phyloP scores from a whole-genome alignment of 2,329 filamentous ascomycete genomes.

The Aureobasidium mangrovei region DNA sequence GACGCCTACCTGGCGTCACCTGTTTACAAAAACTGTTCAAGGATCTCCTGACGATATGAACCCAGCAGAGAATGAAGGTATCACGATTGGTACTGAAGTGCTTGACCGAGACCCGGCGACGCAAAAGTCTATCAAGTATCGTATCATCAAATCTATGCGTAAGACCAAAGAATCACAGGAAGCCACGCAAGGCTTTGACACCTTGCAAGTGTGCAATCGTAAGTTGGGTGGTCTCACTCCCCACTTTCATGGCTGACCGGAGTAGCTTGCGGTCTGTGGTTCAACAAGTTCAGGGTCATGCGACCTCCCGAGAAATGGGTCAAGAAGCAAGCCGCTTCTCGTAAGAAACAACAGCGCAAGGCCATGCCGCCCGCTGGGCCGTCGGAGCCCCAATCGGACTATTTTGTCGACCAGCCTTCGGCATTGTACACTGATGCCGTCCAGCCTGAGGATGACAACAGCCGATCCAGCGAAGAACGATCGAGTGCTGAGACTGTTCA shows the following conservation, averaged over 20 bases:
- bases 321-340: conserved; percentile 22
- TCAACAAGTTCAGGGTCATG: conserved; percentile 78
- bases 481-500: background rate
- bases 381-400: conserved; percentile 15
- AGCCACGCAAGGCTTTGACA: conserved; percentile 45
- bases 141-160: conserved; percentile 73
- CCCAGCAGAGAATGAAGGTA: conserved; percentile 62
- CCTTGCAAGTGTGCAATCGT: conserved; percentile 81
- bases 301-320: conserved; percentile 73
- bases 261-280: conserved; percentile 81
- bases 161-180: conserved; percentile 27
- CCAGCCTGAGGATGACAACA: conserved; percentile 13
- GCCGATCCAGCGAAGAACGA: conserved; percentile 4
- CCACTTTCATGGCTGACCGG: background rate
- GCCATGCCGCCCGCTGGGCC: conserved; percentile 9
- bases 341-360: conserved; percentile 26
- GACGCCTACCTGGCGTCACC: conserved; percentile 91
- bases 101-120: conserved; percentile 51
- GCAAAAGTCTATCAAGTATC: conserved; percentile 56
- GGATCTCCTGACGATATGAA: conserved; percentile 63
- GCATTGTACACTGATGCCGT: conserved; percentile 15
- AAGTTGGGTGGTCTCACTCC: conserved; percentile 33
- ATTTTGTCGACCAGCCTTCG: conserved; percentile 14
- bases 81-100: conserved; percentile 65
- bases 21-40: conserved; percentile 68